Evolutionary conservation across 495 filamentous ascomycete genomes (phyloP), one percentile per base, ranked within the genome.

Genomic region (Pyrenula aspistea): DNA sequence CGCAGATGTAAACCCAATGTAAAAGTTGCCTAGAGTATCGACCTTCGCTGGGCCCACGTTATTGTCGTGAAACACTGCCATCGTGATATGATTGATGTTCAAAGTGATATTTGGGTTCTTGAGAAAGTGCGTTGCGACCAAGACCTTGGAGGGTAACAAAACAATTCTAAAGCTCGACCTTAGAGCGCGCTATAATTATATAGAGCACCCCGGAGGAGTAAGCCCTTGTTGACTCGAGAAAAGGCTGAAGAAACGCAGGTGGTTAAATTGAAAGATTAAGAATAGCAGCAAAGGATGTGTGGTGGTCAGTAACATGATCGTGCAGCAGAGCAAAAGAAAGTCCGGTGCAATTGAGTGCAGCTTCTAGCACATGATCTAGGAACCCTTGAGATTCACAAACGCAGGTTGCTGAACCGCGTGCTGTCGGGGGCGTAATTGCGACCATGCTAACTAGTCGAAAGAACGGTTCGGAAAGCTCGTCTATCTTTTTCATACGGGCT

Each of bases 21-120:
- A 81, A 56, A 70, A 61, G 22, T 64, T 69, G 55, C 74, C 77
- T 12, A 78, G 60, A 19, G 15, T 56, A 57, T 79, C 76, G 54
- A 73, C 8, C n/a, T 52, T 52, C 19, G 31, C 31, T 15, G 31
- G 31, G 31, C 31, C 31, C 31, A 42, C 15, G 4, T 42, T 4
- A 15, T 15, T 42, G 31, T 8, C 15, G 8, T 42, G 31, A 42
- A 42, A 42, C 8, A 15, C 15, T 15, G 31, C 15, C 31, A 42
- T 42, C 31, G 31, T 42, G 15, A 15, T n/a, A n/a, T n/a, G n/a
- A n/a, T n/a, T n/a, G n/a, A n/a, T n/a, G n/a, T n/a, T n/a, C n/a
- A n/a, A n/a, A n/a, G n/a, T n/a, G n/a, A n/a, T n/a, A n/a, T n/a
- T n/a, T n/a, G n/a, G n/a, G n/a, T n/a, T n/a, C n/a, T n/a, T n/a